Percentiles rank a stretch among this genome's conserved stretches.
Evolutionary conservation across 345 rosid genomes (phyloP).

Genomic region (Corchorus olitorius): DNA sequence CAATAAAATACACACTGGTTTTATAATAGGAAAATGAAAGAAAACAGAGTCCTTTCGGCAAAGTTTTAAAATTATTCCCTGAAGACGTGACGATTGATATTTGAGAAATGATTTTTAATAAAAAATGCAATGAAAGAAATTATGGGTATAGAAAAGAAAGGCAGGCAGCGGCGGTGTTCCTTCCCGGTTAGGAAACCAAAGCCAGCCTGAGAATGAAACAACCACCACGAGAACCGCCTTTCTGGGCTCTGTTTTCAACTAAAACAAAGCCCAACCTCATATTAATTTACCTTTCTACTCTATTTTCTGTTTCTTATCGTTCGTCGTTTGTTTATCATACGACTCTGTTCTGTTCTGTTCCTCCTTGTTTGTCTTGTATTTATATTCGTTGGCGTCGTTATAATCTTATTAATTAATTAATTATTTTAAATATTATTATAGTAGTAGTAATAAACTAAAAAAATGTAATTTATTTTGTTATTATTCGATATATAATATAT

Average conservation of each 20-base stretch:
- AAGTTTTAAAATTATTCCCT: neutral
- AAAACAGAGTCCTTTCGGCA: neutral
- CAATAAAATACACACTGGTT: neutral
- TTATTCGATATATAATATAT: too few relatives aligned
- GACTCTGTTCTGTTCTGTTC: too few relatives aligned
- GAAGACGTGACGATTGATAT: neutral
- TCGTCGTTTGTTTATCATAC: too few relatives aligned
- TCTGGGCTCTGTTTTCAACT: slow-evolving; percentile 7
- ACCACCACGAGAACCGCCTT: neutral
- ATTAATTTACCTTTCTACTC: neutral
- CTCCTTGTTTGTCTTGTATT: neutral
- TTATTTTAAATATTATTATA: neutral
- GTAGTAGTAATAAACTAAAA: neutral
- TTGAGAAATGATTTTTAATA: neutral
- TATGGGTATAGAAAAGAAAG: neutral
- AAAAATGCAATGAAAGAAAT: neutral
- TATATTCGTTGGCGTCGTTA: neutral
- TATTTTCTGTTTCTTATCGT: neutral
- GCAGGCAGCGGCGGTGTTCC: neutral
- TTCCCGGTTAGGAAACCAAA: neutral
- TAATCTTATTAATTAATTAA: too few relatives aligned
- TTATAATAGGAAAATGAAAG: too few relatives aligned
- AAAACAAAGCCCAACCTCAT: slow-evolving; percentile 8
- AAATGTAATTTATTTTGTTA: too few relatives aligned
- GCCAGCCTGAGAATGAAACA: neutral